Evolutionary conservation across 1,284 basidiomycete species (phyloP), one percentile per base, ranked within the genome.

Genomic region (Apiotrichum sp.): DNA sequence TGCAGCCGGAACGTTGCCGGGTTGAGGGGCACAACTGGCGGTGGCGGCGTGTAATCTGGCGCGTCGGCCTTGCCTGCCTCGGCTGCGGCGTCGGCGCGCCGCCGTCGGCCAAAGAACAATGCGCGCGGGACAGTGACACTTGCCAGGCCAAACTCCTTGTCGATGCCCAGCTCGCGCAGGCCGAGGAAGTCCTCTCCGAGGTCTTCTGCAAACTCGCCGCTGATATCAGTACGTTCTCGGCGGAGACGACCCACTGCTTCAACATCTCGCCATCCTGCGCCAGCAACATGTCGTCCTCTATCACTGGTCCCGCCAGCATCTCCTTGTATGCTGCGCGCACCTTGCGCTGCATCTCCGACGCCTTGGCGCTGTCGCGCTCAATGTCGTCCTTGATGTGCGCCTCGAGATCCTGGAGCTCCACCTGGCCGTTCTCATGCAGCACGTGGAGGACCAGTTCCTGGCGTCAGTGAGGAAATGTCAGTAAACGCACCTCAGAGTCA

Each of bases 131-230:
- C 82, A 10, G 81, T 83, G 50, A 96, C 80, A 59, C 81, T 86
- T 1, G 84, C 81, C 61, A 93, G 76, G n/a, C 90, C 89, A 53
- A 89, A 80, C 71, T 97, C 93, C 45, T 82, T 81, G 50, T 92
- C 91, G 55, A 98, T 89, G 22, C 93, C 93, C 43, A 93, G 77
- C 69, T 89, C 91, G 53, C 84, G 82, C 34, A 97, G 80, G 16
- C 93, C 93, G 36, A 98, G 83, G 76, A 93, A 96, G 74, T 98
- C 93, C 66, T 96, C 93, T 39, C 92, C 93, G 14, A 95, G 81
- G 29, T 85, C 82, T 53, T 90, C 88, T 0, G 90, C 87, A 72
- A 93, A 93, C 62, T 88, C 86, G 53, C 93, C 92, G 66, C 86
- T 87, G 52, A 39, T 50, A 42, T 62, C 51, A 64, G 56, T 41